These are phyloP conservation scores for Neoboletus magnificus DNA, from an alignment of 768 basidiomycete genomes.

Conservation along the genomic window DNA sequence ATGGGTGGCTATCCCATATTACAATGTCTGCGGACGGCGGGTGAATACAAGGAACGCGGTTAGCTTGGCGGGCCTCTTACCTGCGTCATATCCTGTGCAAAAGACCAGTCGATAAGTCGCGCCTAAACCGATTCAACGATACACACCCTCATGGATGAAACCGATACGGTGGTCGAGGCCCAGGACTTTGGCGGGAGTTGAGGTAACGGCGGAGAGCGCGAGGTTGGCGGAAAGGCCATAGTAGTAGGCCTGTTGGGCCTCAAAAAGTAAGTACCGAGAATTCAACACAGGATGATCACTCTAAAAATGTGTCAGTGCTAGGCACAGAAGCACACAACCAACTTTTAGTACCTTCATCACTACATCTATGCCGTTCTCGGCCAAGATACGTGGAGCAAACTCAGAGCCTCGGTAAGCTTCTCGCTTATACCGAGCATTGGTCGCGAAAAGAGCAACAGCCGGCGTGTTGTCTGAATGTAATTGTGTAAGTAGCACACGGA, in stretches of 20 bases:
- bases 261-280: conserved; percentile 53
- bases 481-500: neutral
- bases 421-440: conserved; percentile 63
- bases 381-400: conserved; percentile 58
- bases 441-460: conserved; percentile 77
- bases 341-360: conserved; percentile 52
- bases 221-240: conserved; percentile 65
- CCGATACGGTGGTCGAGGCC: conserved; percentile 79
- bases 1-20: conserved; percentile 75
- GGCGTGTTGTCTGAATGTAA: conserved; percentile 48
- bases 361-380: conserved; percentile 54
- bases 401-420: conserved; percentile 65
- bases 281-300: conserved; percentile 55
- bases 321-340: conserved; percentile 14
- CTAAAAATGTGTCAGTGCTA: conserved; percentile 27
- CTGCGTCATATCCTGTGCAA: conserved; percentile 64
- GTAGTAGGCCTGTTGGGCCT: conserved; percentile 65
- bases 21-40: conserved; percentile 51
- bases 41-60: neutral
- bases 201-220: conserved; percentile 68
- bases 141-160: conserved; percentile 47
- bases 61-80: conserved; percentile 25
- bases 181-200: conserved; percentile 64
- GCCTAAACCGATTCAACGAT: neutral
- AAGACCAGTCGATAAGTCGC: neutral